Conservation (phyloP, 805 yeast genomes). For the Candida sakaeoensis region DNA sequence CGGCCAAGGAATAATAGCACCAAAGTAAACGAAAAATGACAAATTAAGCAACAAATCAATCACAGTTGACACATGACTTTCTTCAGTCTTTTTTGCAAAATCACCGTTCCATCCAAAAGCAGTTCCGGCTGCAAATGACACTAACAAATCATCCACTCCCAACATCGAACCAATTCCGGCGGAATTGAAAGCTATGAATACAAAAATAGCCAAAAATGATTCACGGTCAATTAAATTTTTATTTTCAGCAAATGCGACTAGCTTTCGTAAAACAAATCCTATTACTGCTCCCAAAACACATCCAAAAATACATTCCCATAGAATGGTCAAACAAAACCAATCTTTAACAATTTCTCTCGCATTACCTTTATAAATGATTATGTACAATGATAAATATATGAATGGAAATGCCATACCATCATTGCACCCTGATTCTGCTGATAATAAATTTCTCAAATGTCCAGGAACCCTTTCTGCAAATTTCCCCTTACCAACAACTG, state of each 20-base stretch:
- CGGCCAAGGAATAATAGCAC: slow-evolving; percentile 88
- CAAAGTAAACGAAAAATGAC: slow-evolving; percentile 85
- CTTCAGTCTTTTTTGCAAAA: slow-evolving; percentile 79
- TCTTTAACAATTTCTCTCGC: slow-evolving; percentile 69
- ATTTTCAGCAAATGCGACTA: slow-evolving; percentile 70
- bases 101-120: slow-evolving; percentile 94
- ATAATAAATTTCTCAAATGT: slow-evolving; percentile 76
- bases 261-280: slow-evolving; percentile 68
- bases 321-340: slow-evolving; percentile 72
- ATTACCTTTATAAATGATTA: slow-evolving; percentile 63
- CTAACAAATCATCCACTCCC: slow-evolving; percentile 86
- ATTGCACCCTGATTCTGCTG: slow-evolving; percentile 88
- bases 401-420: slow-evolving; percentile 97
- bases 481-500: slow-evolving; percentile 91
- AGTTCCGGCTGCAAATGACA: slow-evolving; percentile 89
- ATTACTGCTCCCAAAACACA: slow-evolving; percentile 66
- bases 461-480: slow-evolving; percentile 90
- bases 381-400: slow-evolving; percentile 63
- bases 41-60: slow-evolving; percentile 79
- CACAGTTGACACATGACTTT: slow-evolving; percentile 84
- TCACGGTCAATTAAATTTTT: slow-evolving; percentile 77
- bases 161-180: slow-evolving; percentile 87
- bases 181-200: slow-evolving; percentile 76
- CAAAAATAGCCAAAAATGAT: slow-evolving; percentile 80
- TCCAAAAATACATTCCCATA: slow-evolving; percentile 83